Base-by-base conservation (phyloP, 306 rosid genomes). In the Potentilla sterilis region DNA sequence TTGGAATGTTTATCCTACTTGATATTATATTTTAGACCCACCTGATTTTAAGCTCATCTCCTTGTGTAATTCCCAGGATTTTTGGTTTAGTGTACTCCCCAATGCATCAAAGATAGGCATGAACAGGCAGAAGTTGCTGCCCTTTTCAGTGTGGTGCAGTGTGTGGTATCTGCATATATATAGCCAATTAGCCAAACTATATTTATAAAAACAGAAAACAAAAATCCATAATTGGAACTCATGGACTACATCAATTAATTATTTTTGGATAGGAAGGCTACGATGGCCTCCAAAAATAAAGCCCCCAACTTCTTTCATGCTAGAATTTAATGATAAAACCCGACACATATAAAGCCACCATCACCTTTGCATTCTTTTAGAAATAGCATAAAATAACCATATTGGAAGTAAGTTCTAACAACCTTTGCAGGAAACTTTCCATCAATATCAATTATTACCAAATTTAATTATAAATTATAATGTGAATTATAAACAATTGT, bases 101-200 rank as follows among this genome's bases (percentile, higher is more conserved):
- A 96, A 51, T 4, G 81, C 92, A 55, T 96, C 98, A 75, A 96
- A 96, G 67, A 96, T 86, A 70, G 99, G 99, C 99, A 96, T 92
- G 71, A 92, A 96, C 80, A 96, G 97, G 89, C 99, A 92, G 90
- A 96, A 90, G 75, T 96, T 96, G 77, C 96, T 73, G 35, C 68
- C 87, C 89, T 79, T 88, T 24, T 92, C 89, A 38, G 91, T 79
- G 76, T 85, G 97, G 82, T 96, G 99, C 61, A 96, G 86, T 70
- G 79, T 81, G 78, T 90, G 91, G 86, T 90, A 96, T 80, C 99
- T 96, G 92, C 89, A 84, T 35, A 55, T 9, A 7, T n/a, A 28
- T 18, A 19, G 28, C 46, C 10, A 6, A n/a, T n/a, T n/a, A n/a
- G n/a, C n/a, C 18, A 55, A 55, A 55, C 2, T n/a, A 9, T 9